Evolutionary conservation across 768 basidiomycete species (phyloP), one percentile per base, ranked within the genome.

Genomic region (Lyophyllum semitale): DNA sequence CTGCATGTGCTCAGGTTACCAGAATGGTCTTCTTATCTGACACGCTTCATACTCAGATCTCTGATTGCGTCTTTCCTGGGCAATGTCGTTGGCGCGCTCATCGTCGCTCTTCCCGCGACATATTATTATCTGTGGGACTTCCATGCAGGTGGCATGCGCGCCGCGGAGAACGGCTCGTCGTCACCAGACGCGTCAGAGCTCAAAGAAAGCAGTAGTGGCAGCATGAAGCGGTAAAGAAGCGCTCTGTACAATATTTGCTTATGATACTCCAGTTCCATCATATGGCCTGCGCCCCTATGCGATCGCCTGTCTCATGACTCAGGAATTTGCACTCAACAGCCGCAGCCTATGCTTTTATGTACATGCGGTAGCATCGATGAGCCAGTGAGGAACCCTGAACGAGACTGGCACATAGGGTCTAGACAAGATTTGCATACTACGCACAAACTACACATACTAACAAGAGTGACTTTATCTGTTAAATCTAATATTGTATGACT

Each of bases 101-200:
- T 86, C 40, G 85, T 90, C 25, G 88, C 75, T 29, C 64, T 89
- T 4, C 88, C 88, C 2, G 85, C 79, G 0, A 71, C 76, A 4
- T 88, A 87, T 64, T 84, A 87, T 71, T 84, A 85, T 62, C 78
- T 89, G 4, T 63, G 64, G 29, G 84, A 88, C 61, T 80, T 78
- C 68, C 57, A 69, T 38, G 67, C 67, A 5, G 75, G 65, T 23
- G 74, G 73, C 13, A 59, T 84, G 40, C 67, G 69, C 18, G 55
- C 61, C 3, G 74, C 72, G 2, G 84, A 85, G 59, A 66, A 66
- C 4, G 76, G 73, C 37, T 13, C 20, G 12, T 22, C 29, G 11
- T 1, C 38, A 11, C 49, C 52, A 4, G 15, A 42, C n/a, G 17
- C 32, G 35, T 40, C 54, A 23, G 26, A 48, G 12, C 26, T 3